phyloP scores from a whole-genome alignment of 2,329 filamentous ascomycete genomes.

The Fusarium goolgardi region DNA sequence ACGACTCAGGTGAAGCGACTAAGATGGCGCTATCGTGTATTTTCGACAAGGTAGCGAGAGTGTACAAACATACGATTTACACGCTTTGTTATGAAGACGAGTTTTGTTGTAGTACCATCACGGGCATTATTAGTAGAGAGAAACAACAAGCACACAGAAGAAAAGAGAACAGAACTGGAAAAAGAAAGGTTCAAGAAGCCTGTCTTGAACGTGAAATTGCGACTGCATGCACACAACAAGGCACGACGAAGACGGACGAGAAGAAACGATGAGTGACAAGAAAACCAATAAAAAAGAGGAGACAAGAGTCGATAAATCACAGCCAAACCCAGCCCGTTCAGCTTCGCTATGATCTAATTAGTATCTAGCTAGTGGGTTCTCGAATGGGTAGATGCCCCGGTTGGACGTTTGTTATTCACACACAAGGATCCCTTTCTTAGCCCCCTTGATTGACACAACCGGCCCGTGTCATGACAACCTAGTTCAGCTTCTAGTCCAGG shows the following conservation, averaged over 20 bases:
- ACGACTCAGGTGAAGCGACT: conserved; percentile 33
- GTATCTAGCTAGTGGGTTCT: conserved; percentile 32
- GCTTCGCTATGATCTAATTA: conserved; percentile 39
- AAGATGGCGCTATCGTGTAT: conserved; percentile 28
- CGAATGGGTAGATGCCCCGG: conserved; percentile 30
- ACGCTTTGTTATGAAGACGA: conserved; percentile 18
- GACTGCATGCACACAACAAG: conserved; percentile 17
- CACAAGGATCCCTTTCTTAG: conserved; percentile 28
- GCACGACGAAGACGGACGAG: conserved; percentile 31
- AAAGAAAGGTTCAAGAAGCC: conserved; percentile 33
- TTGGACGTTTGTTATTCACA: conserved; percentile 24
- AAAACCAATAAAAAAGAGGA: conserved; percentile 38
- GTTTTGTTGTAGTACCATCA: conserved; percentile 30
- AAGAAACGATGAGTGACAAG: conserved; percentile 20
- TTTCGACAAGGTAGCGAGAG: conserved; percentile 22
- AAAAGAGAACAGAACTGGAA: conserved; percentile 1
- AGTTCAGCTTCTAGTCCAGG: conserved; percentile 1
- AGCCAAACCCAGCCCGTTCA: conserved; percentile 6
- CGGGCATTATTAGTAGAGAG: conserved; percentile 27
- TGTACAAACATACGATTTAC: conserved; percentile 22
- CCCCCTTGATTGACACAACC: conserved; percentile 32
- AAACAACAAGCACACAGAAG: conserved; percentile 4
- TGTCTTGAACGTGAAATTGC: conserved; percentile 33
- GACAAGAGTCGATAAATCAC: conserved; percentile 29
- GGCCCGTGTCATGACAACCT: conserved; percentile 29